phyloP scores from a whole-genome alignment of 768 basidiomycete species.

The Lentinula raphanica region DNA sequence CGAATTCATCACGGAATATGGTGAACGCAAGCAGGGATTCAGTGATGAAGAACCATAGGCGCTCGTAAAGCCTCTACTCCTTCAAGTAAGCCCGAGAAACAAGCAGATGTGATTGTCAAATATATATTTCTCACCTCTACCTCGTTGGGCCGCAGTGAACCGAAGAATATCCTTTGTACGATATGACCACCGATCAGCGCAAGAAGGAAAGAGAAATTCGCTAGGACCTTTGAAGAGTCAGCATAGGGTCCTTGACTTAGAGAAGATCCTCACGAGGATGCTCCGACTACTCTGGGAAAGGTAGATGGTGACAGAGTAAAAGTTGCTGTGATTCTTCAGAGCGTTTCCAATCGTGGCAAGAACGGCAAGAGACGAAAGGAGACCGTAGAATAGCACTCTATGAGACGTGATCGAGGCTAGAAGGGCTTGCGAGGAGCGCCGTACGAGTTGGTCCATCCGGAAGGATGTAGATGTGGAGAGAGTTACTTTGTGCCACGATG shows the following conservation, averaged over 20 bases:
- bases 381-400: conserved; percentile 63
- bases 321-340: conserved; percentile 79
- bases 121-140: conserved; percentile 63
- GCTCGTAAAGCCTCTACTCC: conserved; percentile 84
- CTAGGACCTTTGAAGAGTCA: conserved; percentile 58
- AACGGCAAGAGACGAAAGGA: conserved; percentile 65
- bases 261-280: conserved; percentile 59
- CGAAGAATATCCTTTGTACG: conserved; percentile 88
- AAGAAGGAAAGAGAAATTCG: conserved; percentile 82
- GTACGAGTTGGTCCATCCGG: background rate
- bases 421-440: conserved; percentile 4
- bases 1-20: conserved; percentile 94
- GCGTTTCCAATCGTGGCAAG: conserved; percentile 74
- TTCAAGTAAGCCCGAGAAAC: background rate
- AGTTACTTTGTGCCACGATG: background rate
- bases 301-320: conserved; percentile 89
- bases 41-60: conserved; percentile 96
- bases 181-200: conserved; percentile 71
- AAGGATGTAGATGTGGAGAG: no score
- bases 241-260: background rate
- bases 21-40: conserved; percentile 95
- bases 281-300: conserved; percentile 93
- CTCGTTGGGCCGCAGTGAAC: conserved; percentile 78
- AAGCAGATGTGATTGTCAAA: background rate
- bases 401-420: conserved; percentile 48